Evolutionary conservation across 2,329 filamentous ascomycete genomes (phyloP), one percentile per base, ranked within the genome.

Genomic region (Clathrospora elynae): DNA sequence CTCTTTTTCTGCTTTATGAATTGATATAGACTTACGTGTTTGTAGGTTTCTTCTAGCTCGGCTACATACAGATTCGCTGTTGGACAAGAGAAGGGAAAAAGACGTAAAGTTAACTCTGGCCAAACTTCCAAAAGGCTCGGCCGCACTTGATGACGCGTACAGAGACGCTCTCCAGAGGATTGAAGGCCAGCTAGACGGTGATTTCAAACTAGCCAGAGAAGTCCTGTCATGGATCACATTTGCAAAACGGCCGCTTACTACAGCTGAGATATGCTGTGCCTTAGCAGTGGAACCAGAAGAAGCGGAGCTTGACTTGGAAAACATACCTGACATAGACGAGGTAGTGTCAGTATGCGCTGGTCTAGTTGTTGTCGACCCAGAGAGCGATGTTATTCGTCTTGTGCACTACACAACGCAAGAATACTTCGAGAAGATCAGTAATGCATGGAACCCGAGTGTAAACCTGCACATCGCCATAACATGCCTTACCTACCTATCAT

Each of bases 131-230:
- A 36, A 20, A n/a, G 49, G 43, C n/a, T 28, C 41, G 3, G 24
- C 23, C 7, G 40, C 38, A 10, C 28, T 42, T n/a, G 40, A 50
- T 22, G 9, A 20, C 8, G 44, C 47, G 7, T 56, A 53, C 35
- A n/a, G 35, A 1, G 35, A 45, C 6, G 51, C 48, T 2, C 33
- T 52, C 17, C 10, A 46, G 3, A 61, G 75, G 13, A 75, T 79
- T 18, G 30, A 69, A 12, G 43, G 51, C 0, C 75, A 79, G 33
- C 8, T 49, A 0, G 1, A 37, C 1, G 68, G 65, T 4, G 49
- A 65, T 6, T 25, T 26, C 13, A 42, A 66, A 0, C 59, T 76
- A 30, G 76, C 76, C 0, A 70, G 62, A 26, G 34, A 31, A 14
- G 37, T 49, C 4, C 29, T 56, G n/a, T 43, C 44, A 3, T 57